Conservation (phyloP, 2,329 filamentous ascomycete species). For the Cryphonectria radicalis region DNA sequence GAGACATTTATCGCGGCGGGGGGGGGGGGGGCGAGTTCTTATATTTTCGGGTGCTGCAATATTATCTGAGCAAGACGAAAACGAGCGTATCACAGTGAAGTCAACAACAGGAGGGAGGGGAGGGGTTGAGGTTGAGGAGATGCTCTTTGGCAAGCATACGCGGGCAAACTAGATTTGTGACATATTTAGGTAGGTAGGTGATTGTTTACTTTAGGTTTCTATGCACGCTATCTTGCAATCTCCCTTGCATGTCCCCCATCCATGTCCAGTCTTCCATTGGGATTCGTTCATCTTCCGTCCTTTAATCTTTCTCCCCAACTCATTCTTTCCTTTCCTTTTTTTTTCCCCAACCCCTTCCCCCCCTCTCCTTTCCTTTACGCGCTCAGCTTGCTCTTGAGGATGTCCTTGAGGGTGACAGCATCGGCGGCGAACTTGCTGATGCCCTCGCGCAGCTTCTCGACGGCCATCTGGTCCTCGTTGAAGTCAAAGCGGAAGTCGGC, state of each 20-base stretch:
- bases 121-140: background rate
- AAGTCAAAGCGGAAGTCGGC: constrained; percentile 95
- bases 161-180: background rate
- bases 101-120: background rate
- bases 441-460: constrained; percentile 98
- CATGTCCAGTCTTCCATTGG: background rate
- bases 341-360: too few species aligned
- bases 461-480: constrained; percentile 99
- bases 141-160: background rate
- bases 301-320: background rate
- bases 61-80: background rate
- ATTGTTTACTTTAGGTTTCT: constrained; percentile 9
- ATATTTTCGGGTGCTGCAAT: background rate
- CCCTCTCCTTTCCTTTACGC: constrained; percentile 39
- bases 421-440: constrained; percentile 99
- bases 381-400: constrained; percentile 83
- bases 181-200: background rate
- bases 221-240: constrained; percentile 17
- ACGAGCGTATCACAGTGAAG: background rate
- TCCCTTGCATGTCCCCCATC: background rate
- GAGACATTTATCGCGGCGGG: background rate
- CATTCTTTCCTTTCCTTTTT: background rate
- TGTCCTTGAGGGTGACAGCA: constrained; percentile 89
- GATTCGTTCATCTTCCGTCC: background rate
- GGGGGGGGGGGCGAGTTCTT: background rate